Conservation (phyloP, 2,329 filamentous ascomycete species). For the Ceratocystis colombiana region DNA sequence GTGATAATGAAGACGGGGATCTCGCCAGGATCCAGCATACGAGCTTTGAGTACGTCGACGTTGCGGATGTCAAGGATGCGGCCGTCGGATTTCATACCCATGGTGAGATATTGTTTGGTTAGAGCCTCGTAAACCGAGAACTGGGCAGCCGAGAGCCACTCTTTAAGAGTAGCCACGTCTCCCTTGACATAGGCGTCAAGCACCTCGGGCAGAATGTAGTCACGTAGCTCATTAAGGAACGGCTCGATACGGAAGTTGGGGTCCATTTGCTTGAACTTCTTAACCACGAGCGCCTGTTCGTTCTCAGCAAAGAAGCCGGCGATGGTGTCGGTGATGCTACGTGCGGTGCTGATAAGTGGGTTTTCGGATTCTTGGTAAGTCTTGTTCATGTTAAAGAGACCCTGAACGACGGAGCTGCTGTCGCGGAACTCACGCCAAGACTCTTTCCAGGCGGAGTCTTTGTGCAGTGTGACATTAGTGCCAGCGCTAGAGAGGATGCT, state of each 20-base stretch:
- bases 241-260: constrained; percentile 89
- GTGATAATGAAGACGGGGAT: constrained; percentile 95
- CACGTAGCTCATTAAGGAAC: constrained; percentile 87
- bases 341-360: constrained; percentile 81
- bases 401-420: constrained; percentile 76
- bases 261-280: constrained; percentile 94
- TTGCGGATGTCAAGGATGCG: constrained; percentile 90
- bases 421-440: constrained; percentile 96
- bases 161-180: constrained; percentile 77
- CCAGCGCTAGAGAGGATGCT: constrained; percentile 57
- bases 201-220: constrained; percentile 95
- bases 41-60: constrained; percentile 75
- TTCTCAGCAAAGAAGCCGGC: constrained; percentile 97
- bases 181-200: constrained; percentile 97
- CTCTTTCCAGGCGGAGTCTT: constrained; percentile 95
- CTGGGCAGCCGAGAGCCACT: constrained; percentile 93
- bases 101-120: constrained; percentile 88
- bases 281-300: constrained; percentile 94
- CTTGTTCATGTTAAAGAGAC: constrained; percentile 73
- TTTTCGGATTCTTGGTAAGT: constrained; percentile 96
- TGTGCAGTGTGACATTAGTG: constrained; percentile 89
- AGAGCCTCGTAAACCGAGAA: constrained; percentile 96
- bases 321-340: constrained; percentile 85
- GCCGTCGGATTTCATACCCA: constrained; percentile 87
- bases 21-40: constrained; percentile 74